Evolutionary conservation across 495 filamentous ascomycete species (phyloP), one percentile per base, ranked within the genome.

Genomic region (Cercophora samala): DNA sequence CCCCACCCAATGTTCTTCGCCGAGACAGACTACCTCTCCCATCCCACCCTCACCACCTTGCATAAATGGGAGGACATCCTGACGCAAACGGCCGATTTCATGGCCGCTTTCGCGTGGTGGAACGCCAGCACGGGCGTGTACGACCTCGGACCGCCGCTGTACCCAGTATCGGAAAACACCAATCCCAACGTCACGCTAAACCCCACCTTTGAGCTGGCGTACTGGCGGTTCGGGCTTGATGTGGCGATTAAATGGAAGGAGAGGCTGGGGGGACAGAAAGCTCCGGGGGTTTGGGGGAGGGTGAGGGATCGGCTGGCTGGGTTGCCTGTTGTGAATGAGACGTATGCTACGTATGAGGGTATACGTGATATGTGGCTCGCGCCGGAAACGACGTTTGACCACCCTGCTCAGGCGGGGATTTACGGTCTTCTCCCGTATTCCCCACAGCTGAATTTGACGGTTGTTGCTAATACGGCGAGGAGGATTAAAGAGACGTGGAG

Each of bases 1-100:
- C 82, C 82, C 46, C 83, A 85, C 66, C 75, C 81, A 8, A 80
- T 85, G 75, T 82, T 80, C 64, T 84, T 85, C 65, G 84, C 84
- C 13, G 84, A 86, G 66, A 73, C 76, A 25, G 81, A 84, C 66
- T 85, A 82, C 68, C 70, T 81, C 11, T 75, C 76, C 37, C 80
- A 76, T 62, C 76, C 79, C 2, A 75, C 66, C 24, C 63, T 64
- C 11, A 64, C 70, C 9, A 84, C 79, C 9, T 66, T 86, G 5
- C 26, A 72, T 54, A 76, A 76, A 55, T 85, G 84, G 83, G 80
- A 84, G 62, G 63, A 25, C 8, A 75, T 84, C 32, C 68, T 85
- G 8, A 76, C 75, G 0, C 67, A 73, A 6, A 78, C 78, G 5
- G 84, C 83, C 1, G 81, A 86, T 52, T 86, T 82, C 59, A 86